Evolutionary conservation across 1,139 yeast genomes (phyloP).

Genomic region (Blastobotrys serpentis): DNA sequence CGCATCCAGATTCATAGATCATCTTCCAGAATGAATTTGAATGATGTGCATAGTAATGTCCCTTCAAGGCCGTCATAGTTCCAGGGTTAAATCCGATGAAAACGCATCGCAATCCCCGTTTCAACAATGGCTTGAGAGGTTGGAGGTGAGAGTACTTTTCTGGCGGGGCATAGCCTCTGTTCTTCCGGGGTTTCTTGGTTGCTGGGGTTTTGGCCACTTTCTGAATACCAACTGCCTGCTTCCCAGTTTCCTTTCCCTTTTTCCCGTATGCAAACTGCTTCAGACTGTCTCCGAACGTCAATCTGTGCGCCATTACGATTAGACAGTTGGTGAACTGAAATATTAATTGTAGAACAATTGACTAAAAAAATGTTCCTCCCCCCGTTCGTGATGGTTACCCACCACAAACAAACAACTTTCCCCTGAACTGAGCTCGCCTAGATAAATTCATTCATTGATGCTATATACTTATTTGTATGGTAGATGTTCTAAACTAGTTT

Average conservation of each 20-base stretch:
- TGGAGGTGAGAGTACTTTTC: constrained; percentile 31
- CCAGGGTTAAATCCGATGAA: constrained; percentile 81
- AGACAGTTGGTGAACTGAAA: too few species aligned
- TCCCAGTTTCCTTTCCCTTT: too few species aligned
- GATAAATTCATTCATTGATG: too few species aligned
- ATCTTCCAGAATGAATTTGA: constrained; percentile 71
- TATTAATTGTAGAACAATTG: too few species aligned
- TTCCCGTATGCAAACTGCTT: too few species aligned
- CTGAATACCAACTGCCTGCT: neutral
- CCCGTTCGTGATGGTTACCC: too few species aligned
- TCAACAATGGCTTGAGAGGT: constrained; percentile 41
- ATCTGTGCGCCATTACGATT: too few species aligned
- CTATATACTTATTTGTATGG: neutral
- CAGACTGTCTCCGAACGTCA: too few species aligned
- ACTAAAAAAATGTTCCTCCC: too few species aligned
- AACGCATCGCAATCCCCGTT: constrained; percentile 43
- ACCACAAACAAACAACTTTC: too few species aligned
- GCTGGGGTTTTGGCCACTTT: neutral
- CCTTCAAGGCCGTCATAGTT: constrained; percentile 56
- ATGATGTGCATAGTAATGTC: constrained; percentile 74
- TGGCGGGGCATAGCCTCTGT: constrained; percentile 25
- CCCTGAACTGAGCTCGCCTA: too few species aligned
- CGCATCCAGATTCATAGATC: constrained; percentile 53
- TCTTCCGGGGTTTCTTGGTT: constrained; percentile 8
- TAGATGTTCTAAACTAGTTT: neutral